phyloP scores from a whole-genome alignment of 257 asterid species.

The Linderniella brevidens region DNA sequence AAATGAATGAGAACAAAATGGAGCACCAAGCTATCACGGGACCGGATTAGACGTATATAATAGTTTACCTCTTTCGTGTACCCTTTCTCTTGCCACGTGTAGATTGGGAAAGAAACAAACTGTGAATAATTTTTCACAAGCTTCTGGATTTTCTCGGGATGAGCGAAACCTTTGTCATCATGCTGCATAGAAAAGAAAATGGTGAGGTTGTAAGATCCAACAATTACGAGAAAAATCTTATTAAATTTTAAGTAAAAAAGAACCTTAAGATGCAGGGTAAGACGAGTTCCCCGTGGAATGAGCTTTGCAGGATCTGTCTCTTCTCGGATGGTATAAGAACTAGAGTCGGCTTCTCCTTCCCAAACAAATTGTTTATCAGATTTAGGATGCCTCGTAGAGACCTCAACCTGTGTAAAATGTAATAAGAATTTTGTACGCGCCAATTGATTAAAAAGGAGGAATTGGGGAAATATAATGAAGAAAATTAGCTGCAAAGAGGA shows the following conservation, averaged over 20 bases:
- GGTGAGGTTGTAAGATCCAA: slow-evolving; percentile 8
- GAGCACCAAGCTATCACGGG: no score
- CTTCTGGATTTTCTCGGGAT: slow-evolving; percentile 80
- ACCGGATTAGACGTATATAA: not conserved
- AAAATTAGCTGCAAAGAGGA: not conserved
- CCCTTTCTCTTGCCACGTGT: slow-evolving; percentile 98
- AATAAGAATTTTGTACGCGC: not conserved
- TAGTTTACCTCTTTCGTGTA: slow-evolving; percentile 70
- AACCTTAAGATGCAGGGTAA: slow-evolving; percentile 86
- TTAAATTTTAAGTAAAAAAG: slow-evolving; percentile 1
- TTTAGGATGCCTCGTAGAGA: slow-evolving; percentile 90
- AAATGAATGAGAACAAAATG: no score
- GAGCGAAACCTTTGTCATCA: slow-evolving; percentile 88
- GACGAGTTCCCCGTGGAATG: slow-evolving; percentile 86
- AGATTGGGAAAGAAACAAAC: slow-evolving; percentile 94
- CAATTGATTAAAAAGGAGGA: not conserved
- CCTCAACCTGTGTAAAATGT: slow-evolving; percentile 59
- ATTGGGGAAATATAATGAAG: not conserved
- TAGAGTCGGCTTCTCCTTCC: slow-evolving; percentile 93
- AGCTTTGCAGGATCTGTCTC: slow-evolving; percentile 86
- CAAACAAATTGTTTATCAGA: slow-evolving; percentile 92
- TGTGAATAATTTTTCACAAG: slow-evolving; percentile 87
- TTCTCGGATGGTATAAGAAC: slow-evolving; percentile 80
- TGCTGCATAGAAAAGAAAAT: slow-evolving; percentile 29
- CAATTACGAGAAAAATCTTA: slow-evolving; percentile 2